phyloP scores from a whole-genome alignment of 1,284 basidiomycete species.

The Thecaphora thlaspeos region DNA sequence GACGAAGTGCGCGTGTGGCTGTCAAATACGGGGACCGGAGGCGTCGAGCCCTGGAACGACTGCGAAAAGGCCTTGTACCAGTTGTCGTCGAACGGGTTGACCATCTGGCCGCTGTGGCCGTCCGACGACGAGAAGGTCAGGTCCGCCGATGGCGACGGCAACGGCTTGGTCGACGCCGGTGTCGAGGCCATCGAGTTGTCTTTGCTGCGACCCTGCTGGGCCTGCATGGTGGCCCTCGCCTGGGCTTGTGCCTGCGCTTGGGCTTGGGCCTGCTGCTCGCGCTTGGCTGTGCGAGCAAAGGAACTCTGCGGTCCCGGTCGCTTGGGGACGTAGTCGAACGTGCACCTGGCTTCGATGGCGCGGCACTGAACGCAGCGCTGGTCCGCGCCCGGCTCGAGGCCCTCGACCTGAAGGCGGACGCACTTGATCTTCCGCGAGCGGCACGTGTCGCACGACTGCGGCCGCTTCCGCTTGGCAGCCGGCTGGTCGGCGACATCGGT shows the following conservation, averaged over 20 bases:
- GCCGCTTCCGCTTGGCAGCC: constrained; percentile 28
- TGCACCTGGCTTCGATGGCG: constrained; percentile 35
- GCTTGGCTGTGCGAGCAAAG: constrained; percentile 25
- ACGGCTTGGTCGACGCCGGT: not conserved
- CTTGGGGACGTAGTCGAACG: constrained; percentile 40
- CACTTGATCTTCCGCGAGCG: constrained; percentile 44
- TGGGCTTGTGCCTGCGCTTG: constrained; percentile 7
- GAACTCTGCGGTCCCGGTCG: constrained; percentile 38
- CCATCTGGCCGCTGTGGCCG: no score
- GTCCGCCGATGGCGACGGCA: not conserved
- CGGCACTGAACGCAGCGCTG: constrained; percentile 36
- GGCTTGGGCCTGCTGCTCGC: constrained; percentile 16
- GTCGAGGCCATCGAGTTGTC: no score
- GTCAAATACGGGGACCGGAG: not conserved
- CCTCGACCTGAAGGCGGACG: constrained; percentile 26
- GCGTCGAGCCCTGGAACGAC: not conserved
- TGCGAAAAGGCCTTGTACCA: constrained; percentile 10
- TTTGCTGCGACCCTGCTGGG: no score
- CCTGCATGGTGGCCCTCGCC: not conserved
- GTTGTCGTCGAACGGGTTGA: constrained; percentile 6
- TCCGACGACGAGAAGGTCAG: no score
- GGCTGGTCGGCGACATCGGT: no score
- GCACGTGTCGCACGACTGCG: constrained; percentile 40
- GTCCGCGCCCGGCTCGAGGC: constrained; percentile 23
- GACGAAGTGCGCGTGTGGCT: not conserved